These are phyloP conservation scores for Musa itinerans DNA, from an alignment of 176 grass and related monocot species.

Conservation along the genomic window DNA sequence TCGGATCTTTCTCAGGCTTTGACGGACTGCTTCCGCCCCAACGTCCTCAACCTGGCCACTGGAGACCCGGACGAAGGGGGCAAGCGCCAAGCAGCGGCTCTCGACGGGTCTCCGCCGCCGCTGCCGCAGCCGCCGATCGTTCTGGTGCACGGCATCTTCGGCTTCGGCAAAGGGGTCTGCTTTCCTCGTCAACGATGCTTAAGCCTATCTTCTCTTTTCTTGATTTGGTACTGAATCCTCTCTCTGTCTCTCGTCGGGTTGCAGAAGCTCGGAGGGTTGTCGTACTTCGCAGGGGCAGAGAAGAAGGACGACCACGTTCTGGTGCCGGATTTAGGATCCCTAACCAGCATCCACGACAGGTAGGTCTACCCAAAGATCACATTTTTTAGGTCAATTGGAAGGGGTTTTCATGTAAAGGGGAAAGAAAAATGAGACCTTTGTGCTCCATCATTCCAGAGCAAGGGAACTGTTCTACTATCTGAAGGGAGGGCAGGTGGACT, in stretches of 20 bases:
- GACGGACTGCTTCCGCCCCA: background rate
- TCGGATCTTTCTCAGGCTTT: slow-evolving; percentile 33
- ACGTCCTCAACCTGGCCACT: background rate
- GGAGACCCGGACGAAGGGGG: slow-evolving; percentile 7
- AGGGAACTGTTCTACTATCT: slow-evolving; percentile 83
- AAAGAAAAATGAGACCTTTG: background rate
- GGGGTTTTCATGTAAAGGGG: background rate
- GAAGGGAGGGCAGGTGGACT: slow-evolving; percentile 74
- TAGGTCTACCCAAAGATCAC: background rate
- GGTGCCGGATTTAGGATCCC: slow-evolving; percentile 69
- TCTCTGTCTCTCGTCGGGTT: slow-evolving; percentile 9
- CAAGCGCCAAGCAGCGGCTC: background rate
- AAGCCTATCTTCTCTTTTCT: background rate
- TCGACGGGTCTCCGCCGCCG: slow-evolving; percentile 26
- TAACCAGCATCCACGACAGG: slow-evolving; percentile 79
- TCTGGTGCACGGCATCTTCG: slow-evolving; percentile 79
- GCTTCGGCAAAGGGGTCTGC: slow-evolving; percentile 79
- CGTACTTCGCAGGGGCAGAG: slow-evolving; percentile 92
- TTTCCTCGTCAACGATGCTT: background rate
- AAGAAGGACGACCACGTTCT: slow-evolving; percentile 76
- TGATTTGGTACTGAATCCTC: background rate
- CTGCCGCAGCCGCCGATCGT: slow-evolving; percentile 38
- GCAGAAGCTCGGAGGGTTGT: slow-evolving; percentile 69
- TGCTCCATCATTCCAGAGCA: slow-evolving; percentile 27
- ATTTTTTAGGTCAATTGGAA: background rate